A percentile compares a stretch with the other conserved stretches of the same genome.
phyloP scores from a whole-genome alignment of 345 rosid species.

The Psidium guajava region DNA sequence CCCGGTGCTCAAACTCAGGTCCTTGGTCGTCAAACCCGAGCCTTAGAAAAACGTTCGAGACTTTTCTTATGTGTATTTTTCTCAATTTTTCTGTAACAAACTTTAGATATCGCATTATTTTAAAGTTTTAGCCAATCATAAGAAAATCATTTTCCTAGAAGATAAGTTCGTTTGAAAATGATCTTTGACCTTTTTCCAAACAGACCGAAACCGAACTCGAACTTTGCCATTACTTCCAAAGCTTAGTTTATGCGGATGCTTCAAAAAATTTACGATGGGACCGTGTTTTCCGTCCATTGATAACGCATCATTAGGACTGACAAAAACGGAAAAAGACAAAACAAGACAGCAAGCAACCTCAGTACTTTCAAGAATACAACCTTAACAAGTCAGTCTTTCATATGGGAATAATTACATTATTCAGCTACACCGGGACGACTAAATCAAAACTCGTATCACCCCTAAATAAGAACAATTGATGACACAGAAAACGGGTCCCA shows the following conservation, averaged over 20 bases:
- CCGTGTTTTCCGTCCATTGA: not conserved
- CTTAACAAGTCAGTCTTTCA: not conserved
- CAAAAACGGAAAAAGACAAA: not conserved
- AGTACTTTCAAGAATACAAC: not conserved
- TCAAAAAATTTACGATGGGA: not conserved
- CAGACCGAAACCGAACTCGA: too few relatives aligned
- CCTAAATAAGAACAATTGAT: not conserved
- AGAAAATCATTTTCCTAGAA: too few relatives aligned
- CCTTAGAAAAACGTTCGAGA: too few relatives aligned
- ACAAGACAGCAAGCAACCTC: not conserved
- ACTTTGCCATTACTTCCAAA: too few relatives aligned
- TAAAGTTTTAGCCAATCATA: too few relatives aligned
- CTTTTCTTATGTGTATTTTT: too few relatives aligned
- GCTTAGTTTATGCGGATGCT: too few relatives aligned
- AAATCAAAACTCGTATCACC: not conserved
- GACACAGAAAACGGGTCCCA: not conserved
- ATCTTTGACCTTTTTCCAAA: too few relatives aligned
- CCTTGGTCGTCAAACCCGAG: not conserved
- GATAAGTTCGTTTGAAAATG: too few relatives aligned
- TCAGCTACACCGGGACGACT: not conserved
- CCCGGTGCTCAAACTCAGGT: not conserved
- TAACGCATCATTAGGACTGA: not conserved
- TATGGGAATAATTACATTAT: constrained; percentile 2
- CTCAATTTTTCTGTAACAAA: too few relatives aligned
- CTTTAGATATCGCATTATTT: too few relatives aligned